phyloP scores from a whole-genome alignment of 2,329 filamentous ascomycete genomes.

The Cercospora zeina region DNA sequence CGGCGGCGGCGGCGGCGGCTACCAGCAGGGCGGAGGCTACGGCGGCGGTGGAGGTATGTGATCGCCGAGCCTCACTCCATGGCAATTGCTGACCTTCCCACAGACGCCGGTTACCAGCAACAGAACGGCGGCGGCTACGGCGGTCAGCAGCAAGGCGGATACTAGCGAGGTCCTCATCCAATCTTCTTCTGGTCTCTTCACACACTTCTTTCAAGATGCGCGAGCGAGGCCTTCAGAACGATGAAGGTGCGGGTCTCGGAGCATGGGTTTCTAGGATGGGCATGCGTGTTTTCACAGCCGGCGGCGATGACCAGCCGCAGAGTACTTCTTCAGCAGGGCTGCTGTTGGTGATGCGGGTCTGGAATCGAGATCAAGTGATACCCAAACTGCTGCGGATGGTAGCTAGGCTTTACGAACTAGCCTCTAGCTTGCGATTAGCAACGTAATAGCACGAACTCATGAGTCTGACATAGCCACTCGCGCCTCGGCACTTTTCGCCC shows the following conservation, averaged over 20 bases:
- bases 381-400: conserved; percentile 24
- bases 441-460: conserved; percentile 20
- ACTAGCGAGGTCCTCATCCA: conserved; percentile 22
- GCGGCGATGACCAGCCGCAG: conserved; percentile 21
- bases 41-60: conserved; percentile 33
- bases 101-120: conserved; percentile 35
- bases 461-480: neutral
- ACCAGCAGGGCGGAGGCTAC: conserved; percentile 37
- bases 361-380: conserved; percentile 28
- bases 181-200: conserved; percentile 16
- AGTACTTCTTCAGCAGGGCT: conserved; percentile 21
- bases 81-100: conserved; percentile 22
- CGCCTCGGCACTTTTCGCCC: neutral
- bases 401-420: conserved; percentile 21
- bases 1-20: conserved; percentile 33
- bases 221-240: conserved; percentile 21
- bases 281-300: conserved; percentile 22
- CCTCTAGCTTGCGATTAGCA: conserved; percentile 16
- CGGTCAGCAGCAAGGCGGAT: conserved; percentile 33
- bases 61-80: neutral
- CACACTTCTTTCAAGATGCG: conserved; percentile 21
- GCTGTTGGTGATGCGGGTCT: conserved; percentile 24
- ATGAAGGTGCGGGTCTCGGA: conserved; percentile 15
- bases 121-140: conserved; percentile 35
- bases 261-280: conserved; percentile 25